Percentiles rank a stretch among this genome's conserved stretches.
Conservation (phyloP, 2,329 filamentous ascomycete species). For the Cladosporium oxysporum region DNA sequence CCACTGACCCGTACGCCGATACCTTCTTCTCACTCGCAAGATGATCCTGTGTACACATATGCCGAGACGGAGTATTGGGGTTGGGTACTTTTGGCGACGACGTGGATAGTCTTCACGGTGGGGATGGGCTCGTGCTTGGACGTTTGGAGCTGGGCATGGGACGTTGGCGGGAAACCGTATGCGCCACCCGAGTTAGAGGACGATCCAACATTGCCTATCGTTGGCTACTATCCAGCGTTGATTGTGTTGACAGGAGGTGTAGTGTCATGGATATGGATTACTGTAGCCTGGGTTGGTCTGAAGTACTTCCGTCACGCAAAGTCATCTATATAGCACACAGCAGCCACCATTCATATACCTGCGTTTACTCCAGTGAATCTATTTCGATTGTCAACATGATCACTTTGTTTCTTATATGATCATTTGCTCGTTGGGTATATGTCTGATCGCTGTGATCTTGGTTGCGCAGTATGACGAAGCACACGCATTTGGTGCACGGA, state of each 20-base stretch:
- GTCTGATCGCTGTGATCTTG: too few relatives aligned
- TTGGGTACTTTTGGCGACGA: conserved; percentile 86
- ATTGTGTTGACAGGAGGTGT: conserved; percentile 83
- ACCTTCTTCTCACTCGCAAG: conserved; percentile 20
- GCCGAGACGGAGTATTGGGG: conserved; percentile 97
- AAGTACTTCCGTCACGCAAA: conserved; percentile 99
- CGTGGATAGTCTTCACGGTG: conserved; percentile 93
- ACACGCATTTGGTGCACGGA: not conserved
- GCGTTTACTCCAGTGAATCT: not conserved
- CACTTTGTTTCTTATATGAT: too few relatives aligned
- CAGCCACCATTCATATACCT: not conserved
- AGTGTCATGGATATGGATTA: conserved; percentile 99
- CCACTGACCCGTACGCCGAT: conserved; percentile 23
- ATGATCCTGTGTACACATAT: conserved; percentile 61
- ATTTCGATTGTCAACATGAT: not conserved
- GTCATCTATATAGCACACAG: conserved; percentile 12
- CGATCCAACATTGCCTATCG: conserved; percentile 90
- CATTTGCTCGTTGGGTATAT: too few relatives aligned
- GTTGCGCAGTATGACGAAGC: not conserved
- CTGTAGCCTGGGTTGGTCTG: conserved; percentile 97
- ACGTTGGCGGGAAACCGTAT: conserved; percentile 93
- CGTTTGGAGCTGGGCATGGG: conserved; percentile 99
- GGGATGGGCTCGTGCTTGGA: conserved; percentile 95
- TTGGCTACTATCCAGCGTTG: conserved; percentile 93
- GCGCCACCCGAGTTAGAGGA: conserved; percentile 94